phyloP scores from a whole-genome alignment of 208 protist species.

The Strigomonas culicis region DNA sequence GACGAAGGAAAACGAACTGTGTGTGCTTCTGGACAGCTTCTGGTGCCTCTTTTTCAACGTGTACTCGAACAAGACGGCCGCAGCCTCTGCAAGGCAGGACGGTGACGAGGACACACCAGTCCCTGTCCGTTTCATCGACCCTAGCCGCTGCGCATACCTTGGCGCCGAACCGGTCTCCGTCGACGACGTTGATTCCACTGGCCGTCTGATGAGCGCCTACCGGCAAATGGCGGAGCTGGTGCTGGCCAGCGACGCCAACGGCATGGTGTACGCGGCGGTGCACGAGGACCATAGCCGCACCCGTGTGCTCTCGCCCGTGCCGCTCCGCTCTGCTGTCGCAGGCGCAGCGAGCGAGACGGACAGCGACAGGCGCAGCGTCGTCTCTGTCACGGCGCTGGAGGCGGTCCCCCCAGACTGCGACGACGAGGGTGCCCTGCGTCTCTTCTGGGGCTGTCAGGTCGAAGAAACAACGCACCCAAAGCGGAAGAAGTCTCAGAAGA shows the following conservation, averaged over 20 bases:
- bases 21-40: slow-evolving; percentile 19
- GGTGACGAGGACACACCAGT: neutral
- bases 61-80: neutral
- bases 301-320: neutral
- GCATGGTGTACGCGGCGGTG: slow-evolving; percentile 5
- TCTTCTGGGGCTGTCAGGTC: slow-evolving; percentile 10
- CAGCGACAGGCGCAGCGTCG: neutral
- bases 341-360: neutral
- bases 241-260: neutral
- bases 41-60: slow-evolving; percentile 19
- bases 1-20: slow-evolving; percentile 45
- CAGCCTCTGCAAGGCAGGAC: too few relatives aligned
- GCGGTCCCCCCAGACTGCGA: slow-evolving; percentile 17
- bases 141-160: too few relatives aligned
- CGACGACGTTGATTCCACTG: neutral
- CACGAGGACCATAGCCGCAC: slow-evolving; percentile 16
- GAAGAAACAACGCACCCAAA: neutral
- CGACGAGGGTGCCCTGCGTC: slow-evolving; percentile 15
- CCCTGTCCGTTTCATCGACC: too few relatives aligned
- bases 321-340: neutral
- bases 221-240: neutral
- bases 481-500: neutral
- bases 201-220: neutral
- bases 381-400: slow-evolving; percentile 9
- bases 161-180: neutral